These are phyloP conservation scores for Naganishia antarctica DNA, from an alignment of 768 basidiomycete genomes.

Conservation along the genomic window DNA sequence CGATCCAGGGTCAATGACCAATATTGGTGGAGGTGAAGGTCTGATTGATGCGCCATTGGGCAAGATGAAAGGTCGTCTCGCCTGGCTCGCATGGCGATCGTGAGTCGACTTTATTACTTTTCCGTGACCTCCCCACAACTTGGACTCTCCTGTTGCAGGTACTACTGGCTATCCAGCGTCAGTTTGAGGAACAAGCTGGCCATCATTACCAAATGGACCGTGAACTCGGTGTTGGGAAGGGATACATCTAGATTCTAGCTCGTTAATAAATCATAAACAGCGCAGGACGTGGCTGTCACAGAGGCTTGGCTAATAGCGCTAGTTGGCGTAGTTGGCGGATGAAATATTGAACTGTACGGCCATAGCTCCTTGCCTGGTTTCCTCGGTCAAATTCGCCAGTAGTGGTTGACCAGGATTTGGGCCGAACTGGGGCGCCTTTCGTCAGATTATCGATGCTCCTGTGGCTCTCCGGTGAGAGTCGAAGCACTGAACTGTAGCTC, in stretches of 20 bases:
- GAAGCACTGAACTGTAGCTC: no score
- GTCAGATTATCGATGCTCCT: no score
- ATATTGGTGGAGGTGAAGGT: conserved; percentile 31
- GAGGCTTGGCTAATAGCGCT: no score
- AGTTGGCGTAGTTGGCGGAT: no score
- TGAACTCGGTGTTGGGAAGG: conserved; percentile 11
- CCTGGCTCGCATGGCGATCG: conserved; percentile 25
- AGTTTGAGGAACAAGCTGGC: conserved; percentile 17
- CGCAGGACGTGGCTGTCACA: no score
- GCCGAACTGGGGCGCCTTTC: no score
- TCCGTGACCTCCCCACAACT: not conserved
- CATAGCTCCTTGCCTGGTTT: no score
- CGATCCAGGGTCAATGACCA: conserved; percentile 48
- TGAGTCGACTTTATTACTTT: not conserved
- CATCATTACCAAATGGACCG: conserved; percentile 3
- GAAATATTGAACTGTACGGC: no score
- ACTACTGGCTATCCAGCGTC: conserved; percentile 13
- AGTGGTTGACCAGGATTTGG: no score
- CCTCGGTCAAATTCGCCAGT: no score
- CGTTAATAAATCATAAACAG: no score
- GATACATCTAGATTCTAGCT: conserved; percentile 20
- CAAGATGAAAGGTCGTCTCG: conserved; percentile 21
- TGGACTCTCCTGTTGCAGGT: not conserved
- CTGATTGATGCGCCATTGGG: conserved; percentile 17
- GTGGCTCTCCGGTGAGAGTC: no score